Evolutionary conservation across 2,329 filamentous ascomycete species (phyloP).

Genomic region (Nothophoma quercina): DNA sequence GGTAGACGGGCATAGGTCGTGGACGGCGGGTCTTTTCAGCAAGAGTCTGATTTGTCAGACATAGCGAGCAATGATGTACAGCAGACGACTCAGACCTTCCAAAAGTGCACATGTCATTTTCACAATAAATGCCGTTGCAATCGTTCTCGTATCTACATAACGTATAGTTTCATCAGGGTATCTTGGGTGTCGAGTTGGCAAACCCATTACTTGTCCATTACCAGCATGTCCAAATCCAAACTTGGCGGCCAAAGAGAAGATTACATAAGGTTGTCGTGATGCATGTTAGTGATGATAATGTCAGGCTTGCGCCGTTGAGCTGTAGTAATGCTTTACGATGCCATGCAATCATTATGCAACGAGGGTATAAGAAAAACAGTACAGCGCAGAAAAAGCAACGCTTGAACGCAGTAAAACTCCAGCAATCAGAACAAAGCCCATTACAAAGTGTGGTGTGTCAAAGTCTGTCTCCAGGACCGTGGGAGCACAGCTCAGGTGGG

Average conservation of each 20-base stretch:
- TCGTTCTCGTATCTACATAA: slow-evolving; percentile 14
- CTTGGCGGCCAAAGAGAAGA: slow-evolving; percentile 18
- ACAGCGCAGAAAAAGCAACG: slow-evolving; percentile 29
- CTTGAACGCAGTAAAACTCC: slow-evolving; percentile 47
- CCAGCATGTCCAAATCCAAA: slow-evolving; percentile 42
- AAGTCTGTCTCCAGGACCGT: slow-evolving; percentile 36
- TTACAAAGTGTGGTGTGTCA: slow-evolving; percentile 17
- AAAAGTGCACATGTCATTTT: not conserved
- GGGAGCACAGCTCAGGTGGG: slow-evolving; percentile 42
- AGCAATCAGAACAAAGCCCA: slow-evolving; percentile 19
- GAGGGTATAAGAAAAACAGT: slow-evolving; percentile 47
- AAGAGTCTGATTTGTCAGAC: no score
- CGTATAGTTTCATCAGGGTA: slow-evolving; percentile 15
- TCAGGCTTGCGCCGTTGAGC: slow-evolving; percentile 15
- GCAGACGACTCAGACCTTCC: not conserved
- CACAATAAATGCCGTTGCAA: slow-evolving; percentile 3
- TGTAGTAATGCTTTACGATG: slow-evolving; percentile 25
- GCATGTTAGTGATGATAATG: slow-evolving; percentile 11
- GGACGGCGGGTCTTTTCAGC: no score
- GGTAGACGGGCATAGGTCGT: no score
- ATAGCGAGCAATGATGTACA: not conserved
- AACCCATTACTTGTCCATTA: slow-evolving; percentile 33
- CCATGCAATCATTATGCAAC: slow-evolving; percentile 43
- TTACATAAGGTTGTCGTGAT: slow-evolving; percentile 29
- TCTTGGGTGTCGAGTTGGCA: slow-evolving; percentile 1